Evolutionary conservation across 441 rosid species (phyloP).

Genomic region (Biscutella laevigata): DNA sequence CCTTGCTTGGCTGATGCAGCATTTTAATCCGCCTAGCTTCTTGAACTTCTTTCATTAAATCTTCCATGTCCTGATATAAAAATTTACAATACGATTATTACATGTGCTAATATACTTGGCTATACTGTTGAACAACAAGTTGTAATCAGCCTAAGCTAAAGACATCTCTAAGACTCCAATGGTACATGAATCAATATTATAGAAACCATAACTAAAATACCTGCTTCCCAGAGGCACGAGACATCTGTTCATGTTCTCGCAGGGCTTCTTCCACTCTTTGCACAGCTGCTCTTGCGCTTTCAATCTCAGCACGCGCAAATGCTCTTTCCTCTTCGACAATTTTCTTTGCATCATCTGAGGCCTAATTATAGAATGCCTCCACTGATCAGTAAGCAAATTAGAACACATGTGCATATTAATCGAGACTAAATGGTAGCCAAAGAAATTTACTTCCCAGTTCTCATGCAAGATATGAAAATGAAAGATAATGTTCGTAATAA

Average conservation of each 20-base stretch:
- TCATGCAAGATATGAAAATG: neutral
- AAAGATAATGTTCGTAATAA: neutral
- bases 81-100: neutral
- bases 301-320: constrained; percentile 90
- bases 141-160: neutral
- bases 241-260: constrained; percentile 70
- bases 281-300: constrained; percentile 89
- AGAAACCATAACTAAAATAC: constrained; percentile 15
- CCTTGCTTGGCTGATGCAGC: constrained; percentile 99
- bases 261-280: constrained; percentile 95
- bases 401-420: neutral
- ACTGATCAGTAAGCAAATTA: constrained; percentile 15
- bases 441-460: neutral
- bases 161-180: neutral
- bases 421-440: neutral
- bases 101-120: neutral
- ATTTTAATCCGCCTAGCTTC: constrained; percentile 96
- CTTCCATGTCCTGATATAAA: constrained; percentile 66
- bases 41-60: constrained; percentile 94
- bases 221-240: constrained; percentile 76
- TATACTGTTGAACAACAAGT: neutral
- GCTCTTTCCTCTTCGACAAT: constrained; percentile 94
- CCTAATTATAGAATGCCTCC: constrained; percentile 35
- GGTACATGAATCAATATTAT: neutral
- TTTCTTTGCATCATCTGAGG: constrained; percentile 95